Evolutionary conservation across 306 rosid genomes (phyloP).

Genomic region (Hylodesmum podocarpum): DNA sequence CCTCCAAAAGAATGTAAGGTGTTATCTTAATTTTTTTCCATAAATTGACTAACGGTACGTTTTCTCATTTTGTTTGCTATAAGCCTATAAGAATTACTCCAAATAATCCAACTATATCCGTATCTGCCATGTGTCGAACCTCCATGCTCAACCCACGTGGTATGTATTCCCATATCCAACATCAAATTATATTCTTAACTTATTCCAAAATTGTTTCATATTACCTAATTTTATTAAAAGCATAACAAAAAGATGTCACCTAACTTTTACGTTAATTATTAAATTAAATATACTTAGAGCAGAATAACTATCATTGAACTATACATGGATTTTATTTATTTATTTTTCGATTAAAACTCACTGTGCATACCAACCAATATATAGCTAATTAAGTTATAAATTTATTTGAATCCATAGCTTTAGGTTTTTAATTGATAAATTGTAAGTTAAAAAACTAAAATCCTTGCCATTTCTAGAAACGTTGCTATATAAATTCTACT

Average conservation of each 20-base stretch:
- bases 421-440: background rate
- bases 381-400: background rate
- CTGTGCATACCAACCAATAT: background rate
- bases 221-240: background rate
- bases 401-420: no score
- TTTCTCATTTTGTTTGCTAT: background rate
- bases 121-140: background rate
- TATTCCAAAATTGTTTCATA: background rate
- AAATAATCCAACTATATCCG: background rate
- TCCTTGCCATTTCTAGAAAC: background rate
- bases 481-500: background rate
- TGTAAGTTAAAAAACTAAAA: background rate
- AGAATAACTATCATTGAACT: background rate
- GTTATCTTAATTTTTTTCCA: background rate
- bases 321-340: background rate
- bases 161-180: conserved; percentile 25
- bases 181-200: background rate
- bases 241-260: background rate
- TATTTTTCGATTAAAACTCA: background rate
- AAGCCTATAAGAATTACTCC: background rate
- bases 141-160: conserved; percentile 27
- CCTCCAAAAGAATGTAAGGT: background rate
- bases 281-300: background rate
- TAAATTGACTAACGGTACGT: background rate
- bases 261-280: background rate